phyloP scores from a whole-genome alignment of 1,284 basidiomycete species.

The Inonotus hispidus region DNA sequence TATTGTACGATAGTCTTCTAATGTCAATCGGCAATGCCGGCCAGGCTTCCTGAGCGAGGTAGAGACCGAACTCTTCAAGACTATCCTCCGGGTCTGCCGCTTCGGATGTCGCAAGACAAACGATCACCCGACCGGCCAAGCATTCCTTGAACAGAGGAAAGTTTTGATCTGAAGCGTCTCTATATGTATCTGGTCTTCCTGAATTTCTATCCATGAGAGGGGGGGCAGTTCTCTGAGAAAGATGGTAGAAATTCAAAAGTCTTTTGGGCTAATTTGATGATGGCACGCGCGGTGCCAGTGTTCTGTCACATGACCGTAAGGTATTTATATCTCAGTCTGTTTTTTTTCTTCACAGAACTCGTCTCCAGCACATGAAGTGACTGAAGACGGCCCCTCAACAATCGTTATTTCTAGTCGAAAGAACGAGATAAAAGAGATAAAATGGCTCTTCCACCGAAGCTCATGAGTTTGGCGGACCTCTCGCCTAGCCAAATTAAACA shows the following conservation, averaged over 20 bases:
- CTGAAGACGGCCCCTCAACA: not conserved
- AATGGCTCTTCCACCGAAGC: constrained; percentile 27
- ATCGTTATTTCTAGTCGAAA: not conserved
- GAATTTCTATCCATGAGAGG: not conserved
- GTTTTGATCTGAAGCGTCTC: not conserved
- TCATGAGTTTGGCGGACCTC: constrained; percentile 85
- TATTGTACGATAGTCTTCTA: constrained; percentile 35
- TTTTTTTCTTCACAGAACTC: not conserved
- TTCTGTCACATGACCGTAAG: not conserved
- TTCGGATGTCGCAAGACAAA: constrained; percentile 20
- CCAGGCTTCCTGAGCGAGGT: constrained; percentile 47
- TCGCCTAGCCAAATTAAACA: constrained; percentile 63
- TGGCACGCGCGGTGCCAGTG: too few species aligned
- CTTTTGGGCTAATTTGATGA: too few species aligned
- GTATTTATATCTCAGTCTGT: too few species aligned
- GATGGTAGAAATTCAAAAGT: too few species aligned
- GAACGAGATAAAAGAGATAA: not conserved
- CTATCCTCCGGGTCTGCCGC: constrained; percentile 24
- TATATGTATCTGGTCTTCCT: not conserved
- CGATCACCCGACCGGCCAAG: constrained; percentile 38
- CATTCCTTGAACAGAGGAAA: constrained; percentile 41
- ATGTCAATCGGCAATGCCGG: constrained; percentile 32
- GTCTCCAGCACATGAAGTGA: not conserved
- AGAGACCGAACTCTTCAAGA: constrained; percentile 47
- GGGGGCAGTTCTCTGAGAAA: too few species aligned